These are phyloP conservation scores for Gloeophyllum trabeum DNA, from an alignment of 768 basidiomycete species.

Conservation along the genomic window DNA sequence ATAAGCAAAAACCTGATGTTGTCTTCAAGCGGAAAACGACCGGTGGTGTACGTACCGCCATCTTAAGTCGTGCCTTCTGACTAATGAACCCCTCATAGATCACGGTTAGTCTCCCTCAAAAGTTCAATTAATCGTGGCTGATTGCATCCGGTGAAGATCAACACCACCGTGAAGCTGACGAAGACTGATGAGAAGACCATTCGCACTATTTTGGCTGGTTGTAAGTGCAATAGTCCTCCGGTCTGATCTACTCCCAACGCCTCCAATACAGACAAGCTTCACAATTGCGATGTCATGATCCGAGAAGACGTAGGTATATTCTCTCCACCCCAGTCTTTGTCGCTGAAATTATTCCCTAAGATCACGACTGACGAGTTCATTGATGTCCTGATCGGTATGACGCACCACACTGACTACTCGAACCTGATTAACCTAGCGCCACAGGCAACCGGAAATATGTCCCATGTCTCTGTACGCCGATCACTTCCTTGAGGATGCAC, in stretches of 20 bases:
- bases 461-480: slow-evolving; percentile 71
- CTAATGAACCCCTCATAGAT: slow-evolving; percentile 38
- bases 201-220: slow-evolving; percentile 82
- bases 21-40: slow-evolving; percentile 91
- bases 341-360: slow-evolving; percentile 26
- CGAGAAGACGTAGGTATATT: slow-evolving; percentile 73
- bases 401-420: neutral
- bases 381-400: slow-evolving; percentile 85
- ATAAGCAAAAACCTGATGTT: slow-evolving; percentile 84
- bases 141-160: slow-evolving; percentile 38
- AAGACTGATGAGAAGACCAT: slow-evolving; percentile 94
- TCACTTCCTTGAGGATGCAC: neutral
- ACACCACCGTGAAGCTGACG: slow-evolving; percentile 86
- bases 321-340: slow-evolving; percentile 3
- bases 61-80: neutral
- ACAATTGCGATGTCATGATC: slow-evolving; percentile 97
- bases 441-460: slow-evolving; percentile 89
- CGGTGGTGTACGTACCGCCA: slow-evolving; percentile 58
- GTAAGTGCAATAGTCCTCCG: slow-evolving; percentile 29
- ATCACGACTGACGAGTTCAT: slow-evolving; percentile 96
- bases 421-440: slow-evolving; percentile 4
- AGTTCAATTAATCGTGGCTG: slow-evolving; percentile 1
- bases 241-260: neutral
- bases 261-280: slow-evolving; percentile 55
- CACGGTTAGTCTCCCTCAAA: slow-evolving; percentile 35